Base-by-base conservation (phyloP, 306 rosid genomes). In the Vicia villosa region DNA sequence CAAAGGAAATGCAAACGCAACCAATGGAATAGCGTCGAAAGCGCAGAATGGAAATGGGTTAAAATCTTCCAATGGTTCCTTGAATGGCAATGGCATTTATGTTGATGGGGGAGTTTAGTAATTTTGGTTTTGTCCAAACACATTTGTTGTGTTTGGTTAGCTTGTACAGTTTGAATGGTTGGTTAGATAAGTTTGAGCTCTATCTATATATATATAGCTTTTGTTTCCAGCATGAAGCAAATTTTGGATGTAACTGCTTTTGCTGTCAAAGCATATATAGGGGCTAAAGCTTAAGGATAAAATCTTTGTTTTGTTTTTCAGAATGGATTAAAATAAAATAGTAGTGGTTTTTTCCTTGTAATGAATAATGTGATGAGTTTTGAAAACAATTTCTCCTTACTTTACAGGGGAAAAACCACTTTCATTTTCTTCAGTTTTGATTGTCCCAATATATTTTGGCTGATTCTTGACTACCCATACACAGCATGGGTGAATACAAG, bases 121-220 rank as follows among this genome's bases (percentile, higher is more conserved):
- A 65, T 72, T 62, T 51, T 66, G 19, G 54, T 58, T 77, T 74
- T 75, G 45, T 76, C 15, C 59, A 60, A 68, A 63, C 76, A 72
- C 79, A 65, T 41, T 78, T 75, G 5, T 72, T 71, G 82, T 77
- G 76, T 60, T 69, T 84, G 74, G 77, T 68, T 68, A 41, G 70
- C 62, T 21, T 89, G 96, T 89, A 89, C 87, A 89, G 93, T 79
- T 73, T 85, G 84, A 87, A 83, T 80, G 75, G 87, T 69, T 79
- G 74, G 84, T 64, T 80, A 77, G 85, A 70, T 77, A 13, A 20
- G 74, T 73, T 45, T 67, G 72, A 70, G 80, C 81, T 73, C 78
- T 63, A 59, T 60, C 72, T 54, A 59, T 60, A n/a, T 63, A 59
- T 60, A 69, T 54, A 58, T 49, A 49, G 84, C 67, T 17, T 77